A percentile compares a stretch with the other conserved stretches of the same genome.
Evolutionary conservation across 192 early-diverging fungal genomes (phyloP).

Genomic region (Phycomyces nitens): DNA sequence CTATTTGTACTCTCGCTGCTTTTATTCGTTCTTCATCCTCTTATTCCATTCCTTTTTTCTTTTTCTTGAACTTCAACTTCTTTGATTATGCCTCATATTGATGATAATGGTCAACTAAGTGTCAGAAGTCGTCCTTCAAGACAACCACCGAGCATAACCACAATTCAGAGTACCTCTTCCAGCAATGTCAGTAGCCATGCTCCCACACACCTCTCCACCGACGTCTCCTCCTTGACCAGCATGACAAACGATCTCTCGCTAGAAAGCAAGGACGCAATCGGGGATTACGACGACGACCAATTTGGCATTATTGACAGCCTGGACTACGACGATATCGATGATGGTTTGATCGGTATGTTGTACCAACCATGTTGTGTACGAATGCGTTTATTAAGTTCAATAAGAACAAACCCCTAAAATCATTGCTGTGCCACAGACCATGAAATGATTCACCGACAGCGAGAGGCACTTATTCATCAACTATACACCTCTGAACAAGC

Average conservation of each 20-base stretch:
- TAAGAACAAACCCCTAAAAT: neutral
- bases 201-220: neutral
- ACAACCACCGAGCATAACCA: neutral
- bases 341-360: conserved; percentile 27
- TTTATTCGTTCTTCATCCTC: too few species aligned
- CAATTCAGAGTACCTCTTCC: neutral
- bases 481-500: conserved; percentile 16
- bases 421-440: conserved; percentile 9
- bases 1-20: too few species aligned
- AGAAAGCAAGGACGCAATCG: neutral
- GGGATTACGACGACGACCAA: neutral
- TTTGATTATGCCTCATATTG: too few species aligned
- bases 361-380: neutral
- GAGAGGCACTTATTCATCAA: conserved; percentile 24
- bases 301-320: conserved; percentile 31
- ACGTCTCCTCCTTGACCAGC: neutral
- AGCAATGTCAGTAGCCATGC: neutral
- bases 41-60: too few species aligned
- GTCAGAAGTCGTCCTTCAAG: neutral
- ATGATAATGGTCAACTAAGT: conserved; percentile 27
- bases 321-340: conserved; percentile 32
- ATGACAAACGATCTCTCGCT: neutral
- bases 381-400: neutral
- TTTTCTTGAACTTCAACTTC: too few species aligned
- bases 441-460: conserved; percentile 16